Conservation (phyloP, 352 stramenopile species). For the Globisporangium ultimum region DNA sequence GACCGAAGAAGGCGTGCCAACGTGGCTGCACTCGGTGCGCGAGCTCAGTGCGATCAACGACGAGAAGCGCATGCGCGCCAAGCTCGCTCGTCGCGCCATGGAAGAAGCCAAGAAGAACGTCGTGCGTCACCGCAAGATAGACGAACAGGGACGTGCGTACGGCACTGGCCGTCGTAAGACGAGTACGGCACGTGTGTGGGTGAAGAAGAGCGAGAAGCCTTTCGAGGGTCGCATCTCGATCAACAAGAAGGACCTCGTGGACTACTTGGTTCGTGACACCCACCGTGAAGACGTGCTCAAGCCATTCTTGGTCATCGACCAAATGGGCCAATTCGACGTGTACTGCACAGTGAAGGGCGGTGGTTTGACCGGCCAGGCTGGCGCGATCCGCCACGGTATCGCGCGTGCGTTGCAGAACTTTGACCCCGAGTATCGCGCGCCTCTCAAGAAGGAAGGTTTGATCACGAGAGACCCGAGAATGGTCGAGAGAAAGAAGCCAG, state of each 20-base stretch:
- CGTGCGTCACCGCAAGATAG: slow-evolving; percentile 61
- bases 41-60: slow-evolving; percentile 62
- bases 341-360: slow-evolving; percentile 91
- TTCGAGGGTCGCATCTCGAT: slow-evolving; percentile 89
- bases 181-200: slow-evolving; percentile 92
- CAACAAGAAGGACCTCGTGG: slow-evolving; percentile 93
- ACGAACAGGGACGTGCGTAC: slow-evolving; percentile 81
- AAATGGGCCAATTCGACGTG: slow-evolving; percentile 90
- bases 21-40: slow-evolving; percentile 79
- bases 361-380: slow-evolving; percentile 91
- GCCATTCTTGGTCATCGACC: slow-evolving; percentile 65
- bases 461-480: slow-evolving; percentile 94
- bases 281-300: slow-evolving; percentile 89
- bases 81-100: slow-evolving; percentile 58
- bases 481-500: slow-evolving; percentile 97
- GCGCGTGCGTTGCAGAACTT: slow-evolving; percentile 92
- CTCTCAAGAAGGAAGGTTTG: slow-evolving; percentile 92
- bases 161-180: slow-evolving; percentile 93
- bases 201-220: slow-evolving; percentile 74
- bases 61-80: slow-evolving; percentile 64
- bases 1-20: slow-evolving; percentile 74
- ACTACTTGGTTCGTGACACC: slow-evolving; percentile 91
- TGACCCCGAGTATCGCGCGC: slow-evolving; percentile 88
- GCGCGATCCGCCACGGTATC: slow-evolving; percentile 92
- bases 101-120: slow-evolving; percentile 77